Conservation (phyloP, 1,284 basidiomycete species). For the Apiotrichum brassicae region DNA sequence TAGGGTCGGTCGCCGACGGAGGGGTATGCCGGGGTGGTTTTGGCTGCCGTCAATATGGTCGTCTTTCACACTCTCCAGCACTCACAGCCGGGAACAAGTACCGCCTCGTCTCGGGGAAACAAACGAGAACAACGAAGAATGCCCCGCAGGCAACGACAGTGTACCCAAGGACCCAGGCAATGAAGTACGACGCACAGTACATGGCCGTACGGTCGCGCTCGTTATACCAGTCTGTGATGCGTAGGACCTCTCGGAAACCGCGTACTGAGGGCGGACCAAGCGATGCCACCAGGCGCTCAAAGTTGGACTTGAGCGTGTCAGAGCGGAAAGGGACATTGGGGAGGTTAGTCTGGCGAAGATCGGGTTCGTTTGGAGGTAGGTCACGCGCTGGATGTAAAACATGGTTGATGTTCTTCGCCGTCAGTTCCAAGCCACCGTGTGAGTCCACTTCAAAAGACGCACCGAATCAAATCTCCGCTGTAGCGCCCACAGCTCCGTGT, state of each 20-base stretch:
- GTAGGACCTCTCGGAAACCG: conserved; percentile 50
- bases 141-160: conserved; percentile 46
- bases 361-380: conserved; percentile 44
- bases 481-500: conserved; percentile 46
- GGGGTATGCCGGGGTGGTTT: not conserved
- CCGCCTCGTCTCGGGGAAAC: conserved; percentile 49
- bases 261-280: conserved; percentile 50
- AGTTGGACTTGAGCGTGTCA: conserved; percentile 48
- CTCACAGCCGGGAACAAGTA: conserved; percentile 53
- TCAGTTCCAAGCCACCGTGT: not conserved
- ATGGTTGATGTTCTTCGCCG: conserved; percentile 45
- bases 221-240: conserved; percentile 49
- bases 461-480: conserved; percentile 47
- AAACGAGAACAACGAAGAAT: conserved; percentile 48
- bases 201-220: conserved; percentile 49
- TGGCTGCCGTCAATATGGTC: not conserved
- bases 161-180: conserved; percentile 49
- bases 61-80: not conserved
- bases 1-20: not conserved
- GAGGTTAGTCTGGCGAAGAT: conserved; percentile 11
- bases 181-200: conserved; percentile 50
- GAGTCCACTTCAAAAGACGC: not conserved
- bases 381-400: conserved; percentile 38
- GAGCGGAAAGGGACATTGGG: conserved; percentile 38
- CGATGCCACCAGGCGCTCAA: conserved; percentile 53